Evolutionary conservation across 1,284 basidiomycete species (phyloP).

Genomic region (Schizophyllum commune): DNA sequence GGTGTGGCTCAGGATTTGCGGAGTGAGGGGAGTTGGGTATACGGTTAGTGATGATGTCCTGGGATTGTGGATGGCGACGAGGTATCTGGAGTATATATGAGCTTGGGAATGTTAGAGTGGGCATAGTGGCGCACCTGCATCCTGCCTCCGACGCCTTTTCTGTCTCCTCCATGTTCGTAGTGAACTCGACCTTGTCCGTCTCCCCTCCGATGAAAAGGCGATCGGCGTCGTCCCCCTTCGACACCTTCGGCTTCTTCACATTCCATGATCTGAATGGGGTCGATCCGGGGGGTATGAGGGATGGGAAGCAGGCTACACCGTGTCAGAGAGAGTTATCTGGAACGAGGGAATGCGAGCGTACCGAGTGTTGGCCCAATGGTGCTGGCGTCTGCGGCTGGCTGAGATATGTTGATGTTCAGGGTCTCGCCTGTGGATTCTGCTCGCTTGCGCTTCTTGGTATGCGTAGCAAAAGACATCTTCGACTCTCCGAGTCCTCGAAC

Average conservation of each 20-base stretch:
- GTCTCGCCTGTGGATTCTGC: no score
- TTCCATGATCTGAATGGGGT: constrained; percentile 65
- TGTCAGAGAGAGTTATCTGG: no score
- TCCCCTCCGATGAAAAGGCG: constrained; percentile 39
- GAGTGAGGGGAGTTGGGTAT: constrained; percentile 50
- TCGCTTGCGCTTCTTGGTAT: no score
- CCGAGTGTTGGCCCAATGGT: neutral
- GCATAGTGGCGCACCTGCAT: no score
- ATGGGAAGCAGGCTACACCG: constrained; percentile 66
- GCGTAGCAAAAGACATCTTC: no score
- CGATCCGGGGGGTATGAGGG: constrained; percentile 48
- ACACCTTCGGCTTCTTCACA: constrained; percentile 29
- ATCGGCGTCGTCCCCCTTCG: constrained; percentile 19
- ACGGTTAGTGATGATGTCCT: constrained; percentile 61
- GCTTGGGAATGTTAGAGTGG: neutral
- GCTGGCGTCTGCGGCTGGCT: no score
- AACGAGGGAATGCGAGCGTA: no score
- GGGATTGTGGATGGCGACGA: constrained; percentile 66
- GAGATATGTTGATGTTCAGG: no score
- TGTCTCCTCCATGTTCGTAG: constrained; percentile 67
- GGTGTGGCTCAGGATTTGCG: constrained; percentile 69
- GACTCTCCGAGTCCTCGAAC: no score
- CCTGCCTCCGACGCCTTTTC: constrained; percentile 41
- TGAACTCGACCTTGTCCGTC: constrained; percentile 40
- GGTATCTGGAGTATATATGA: constrained; percentile 54